These are phyloP conservation scores for Phenoliferia sp. DNA, from an alignment of 1,284 basidiomycete species.

Conservation along the genomic window DNA sequence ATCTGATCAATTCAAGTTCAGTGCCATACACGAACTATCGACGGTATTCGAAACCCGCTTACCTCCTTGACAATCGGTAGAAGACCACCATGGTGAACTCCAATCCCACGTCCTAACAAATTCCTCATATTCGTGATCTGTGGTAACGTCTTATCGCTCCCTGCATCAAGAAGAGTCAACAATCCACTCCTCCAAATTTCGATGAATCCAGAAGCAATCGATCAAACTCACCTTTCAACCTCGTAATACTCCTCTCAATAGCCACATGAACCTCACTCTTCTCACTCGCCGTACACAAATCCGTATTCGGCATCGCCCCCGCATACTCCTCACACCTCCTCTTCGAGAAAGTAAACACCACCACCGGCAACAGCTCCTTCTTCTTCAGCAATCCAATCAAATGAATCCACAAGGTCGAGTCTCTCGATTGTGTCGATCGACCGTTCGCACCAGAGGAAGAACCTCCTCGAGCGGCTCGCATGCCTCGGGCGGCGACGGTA, in stretches of 20 bases:
- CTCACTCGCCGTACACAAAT: constrained; percentile 77
- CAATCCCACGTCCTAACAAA: constrained; percentile 85
- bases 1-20: too few species aligned
- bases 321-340: constrained; percentile 96
- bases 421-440: constrained; percentile 73
- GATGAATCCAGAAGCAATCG: background rate
- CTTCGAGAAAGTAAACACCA: constrained; percentile 97
- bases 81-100: constrained; percentile 94
- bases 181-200: background rate
- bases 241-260: constrained; percentile 83
- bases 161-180: constrained; percentile 47
- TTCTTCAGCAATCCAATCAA: constrained; percentile 83
- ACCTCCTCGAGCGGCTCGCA: constrained; percentile 24
- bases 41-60: background rate
- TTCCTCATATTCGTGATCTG: constrained; percentile 92
- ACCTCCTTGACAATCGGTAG: constrained; percentile 97
- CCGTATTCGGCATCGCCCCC: constrained; percentile 76
- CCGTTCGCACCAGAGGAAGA: constrained; percentile 51
- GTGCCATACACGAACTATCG: background rate
- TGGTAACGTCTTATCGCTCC: constrained; percentile 86
- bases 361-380: constrained; percentile 80
- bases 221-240: constrained; percentile 69
- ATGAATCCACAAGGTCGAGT: constrained; percentile 71
- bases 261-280: constrained; percentile 96
- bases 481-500: constrained; percentile 30